Conservation (phyloP, 1,139 yeast species). For the Kluyveromyces sp. region DNA sequence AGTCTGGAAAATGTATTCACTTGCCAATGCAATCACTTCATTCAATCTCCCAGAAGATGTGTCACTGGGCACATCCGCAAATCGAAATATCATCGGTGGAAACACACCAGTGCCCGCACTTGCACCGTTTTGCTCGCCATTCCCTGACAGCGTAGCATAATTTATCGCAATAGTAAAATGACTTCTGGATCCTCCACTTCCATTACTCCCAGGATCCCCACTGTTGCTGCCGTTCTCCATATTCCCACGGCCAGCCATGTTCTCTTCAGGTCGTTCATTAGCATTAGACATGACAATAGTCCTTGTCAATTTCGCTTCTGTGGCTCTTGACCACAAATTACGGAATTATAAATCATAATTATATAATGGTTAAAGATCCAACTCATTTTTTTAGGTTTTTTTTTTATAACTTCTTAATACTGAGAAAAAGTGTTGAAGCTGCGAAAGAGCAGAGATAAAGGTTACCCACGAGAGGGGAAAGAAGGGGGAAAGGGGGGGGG, state of each 20-base stretch:
- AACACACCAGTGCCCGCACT: background rate
- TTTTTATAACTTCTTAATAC: no score
- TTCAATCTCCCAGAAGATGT: constrained; percentile 32
- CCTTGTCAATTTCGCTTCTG: background rate
- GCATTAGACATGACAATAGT: background rate
- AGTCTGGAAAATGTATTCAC: constrained; percentile 45
- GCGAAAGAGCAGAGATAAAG: no score
- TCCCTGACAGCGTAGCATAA: constrained; percentile 2
- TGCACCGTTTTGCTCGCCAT: background rate
- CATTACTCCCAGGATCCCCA: background rate
- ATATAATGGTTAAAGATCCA: background rate
- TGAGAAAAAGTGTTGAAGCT: no score
- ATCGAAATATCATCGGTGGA: constrained; percentile 40
- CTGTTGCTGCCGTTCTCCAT: background rate
- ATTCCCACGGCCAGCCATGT: background rate
- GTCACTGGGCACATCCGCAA: constrained; percentile 48
- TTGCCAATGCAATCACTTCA: constrained; percentile 56
- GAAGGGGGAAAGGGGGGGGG: no score
- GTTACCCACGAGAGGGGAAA: no score
- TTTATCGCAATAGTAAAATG: constrained; percentile 5
- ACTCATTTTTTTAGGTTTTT: no score
- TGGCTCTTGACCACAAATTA: background rate
- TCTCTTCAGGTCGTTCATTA: background rate
- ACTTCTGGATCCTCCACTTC: constrained; percentile 1
- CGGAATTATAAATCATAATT: background rate